A percentile compares a stretch with the other conserved stretches of the same genome.
These are phyloP conservation scores for Eucalyptus sideroxylon DNA, from an alignment of 345 rosid genomes.

Conservation along the genomic window DNA sequence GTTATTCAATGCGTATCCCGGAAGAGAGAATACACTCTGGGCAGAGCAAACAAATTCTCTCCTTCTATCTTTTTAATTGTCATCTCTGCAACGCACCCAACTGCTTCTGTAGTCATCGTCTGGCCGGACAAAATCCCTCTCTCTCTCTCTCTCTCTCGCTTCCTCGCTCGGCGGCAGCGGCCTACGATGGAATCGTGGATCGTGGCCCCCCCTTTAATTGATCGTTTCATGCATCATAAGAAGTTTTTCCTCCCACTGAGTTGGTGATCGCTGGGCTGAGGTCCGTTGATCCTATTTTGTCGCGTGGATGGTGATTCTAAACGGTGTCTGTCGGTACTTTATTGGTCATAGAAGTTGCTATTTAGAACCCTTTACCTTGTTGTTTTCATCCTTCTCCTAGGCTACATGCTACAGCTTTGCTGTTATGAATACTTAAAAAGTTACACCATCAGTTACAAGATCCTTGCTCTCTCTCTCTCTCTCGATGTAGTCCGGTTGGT, in stretches of 20 bases:
- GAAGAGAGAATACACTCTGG: no score
- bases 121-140: no score
- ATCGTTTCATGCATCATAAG: background rate
- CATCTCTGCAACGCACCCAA: no score
- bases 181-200: no score
- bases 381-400: background rate
- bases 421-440: background rate
- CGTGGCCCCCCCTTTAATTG: background rate
- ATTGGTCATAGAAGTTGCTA: background rate
- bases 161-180: background rate
- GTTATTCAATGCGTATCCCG: no score
- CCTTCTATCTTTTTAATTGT: no score
- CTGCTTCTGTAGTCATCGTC: no score
- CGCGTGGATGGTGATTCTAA: background rate
- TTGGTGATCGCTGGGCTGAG: background rate
- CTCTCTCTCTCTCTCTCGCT: background rate
- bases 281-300: background rate
- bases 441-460: background rate
- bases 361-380: background rate
- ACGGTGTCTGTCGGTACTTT: background rate
- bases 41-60: no score
- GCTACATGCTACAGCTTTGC: background rate
- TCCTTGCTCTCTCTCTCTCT: background rate
- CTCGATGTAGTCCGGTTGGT: background rate
- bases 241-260: background rate